Evolutionary conservation across 1,284 basidiomycete species (phyloP), one percentile per base, ranked within the genome.

Genomic region (Malassezia nana): DNA sequence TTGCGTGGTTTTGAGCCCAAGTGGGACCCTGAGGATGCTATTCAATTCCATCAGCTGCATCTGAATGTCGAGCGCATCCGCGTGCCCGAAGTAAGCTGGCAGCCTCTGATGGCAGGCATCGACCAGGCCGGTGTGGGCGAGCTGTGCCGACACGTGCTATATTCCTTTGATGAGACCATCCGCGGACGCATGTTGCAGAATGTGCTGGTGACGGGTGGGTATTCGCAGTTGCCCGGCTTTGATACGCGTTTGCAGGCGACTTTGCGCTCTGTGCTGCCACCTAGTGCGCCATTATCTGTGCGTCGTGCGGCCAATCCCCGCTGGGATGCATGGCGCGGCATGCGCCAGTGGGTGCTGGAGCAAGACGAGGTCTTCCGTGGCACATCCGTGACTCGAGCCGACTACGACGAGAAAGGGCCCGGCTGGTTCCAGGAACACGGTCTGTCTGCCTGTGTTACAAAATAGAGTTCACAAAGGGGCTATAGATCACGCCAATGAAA

Each of bases 41-140:
- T 83, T 79, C 85, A 84, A 62, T 68, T 71, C 52, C 75, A 86
- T 49, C 84, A 89, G 57, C 81, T 96, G 43, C 91, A 96, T 66
- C 77, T 98, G 42, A 95, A 86, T 68, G 83, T 89, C n/a, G 94
- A 98, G 77, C 79, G 90, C 31, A 89, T 89, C 78, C 80, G 92
- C 16, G 89, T 88, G 2, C 89, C 88, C 55, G 94, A 98, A 75
- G 83, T 89, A 0, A 89, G 86, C 79, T 96, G 92, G 78, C 85
- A 89, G 50, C 92, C 94, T 0, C 79, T 79, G 12, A 90, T 95
- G 81, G 91, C 90, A 2, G 94, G 94, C 0, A 80, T 95, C 20
- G 94, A 98, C 74, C 88, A 86, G 18, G 92, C 94, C 0, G 94
- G 94, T 0, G 74, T 99, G 3, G 87, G 85, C 12, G 94, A 99